Evolutionary conservation across 1,284 basidiomycete genomes (phyloP).

Genomic region (Ganoderma boninense): DNA sequence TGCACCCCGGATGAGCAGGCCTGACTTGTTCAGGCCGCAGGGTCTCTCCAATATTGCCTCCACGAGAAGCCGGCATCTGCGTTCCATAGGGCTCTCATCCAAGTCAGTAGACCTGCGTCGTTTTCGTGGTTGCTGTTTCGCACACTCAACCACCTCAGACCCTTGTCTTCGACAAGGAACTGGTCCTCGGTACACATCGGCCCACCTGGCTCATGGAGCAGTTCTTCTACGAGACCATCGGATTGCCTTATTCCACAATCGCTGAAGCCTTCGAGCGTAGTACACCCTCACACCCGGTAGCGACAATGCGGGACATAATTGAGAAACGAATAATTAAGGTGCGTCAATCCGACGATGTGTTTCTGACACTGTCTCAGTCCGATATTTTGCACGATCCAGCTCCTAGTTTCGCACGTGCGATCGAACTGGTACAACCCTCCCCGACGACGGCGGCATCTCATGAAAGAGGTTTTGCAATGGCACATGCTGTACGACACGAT

Average conservation of each 20-base stretch:
- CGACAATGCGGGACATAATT: conserved; percentile 51
- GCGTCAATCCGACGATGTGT: conserved; percentile 19
- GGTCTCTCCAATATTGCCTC: conserved; percentile 55
- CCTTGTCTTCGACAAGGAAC: conserved; percentile 64
- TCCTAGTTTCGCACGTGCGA: conserved; percentile 63
- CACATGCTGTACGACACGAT: conserved; percentile 63
- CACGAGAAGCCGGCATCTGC: conserved; percentile 52
- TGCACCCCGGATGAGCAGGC: background rate
- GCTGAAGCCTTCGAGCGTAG: conserved; percentile 46
- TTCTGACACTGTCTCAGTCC: background rate
- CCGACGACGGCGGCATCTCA: conserved; percentile 67
- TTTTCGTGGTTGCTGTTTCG: background rate
- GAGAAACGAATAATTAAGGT: conserved; percentile 66
- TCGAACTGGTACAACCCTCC: conserved; percentile 74
- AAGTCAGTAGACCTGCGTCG: conserved; percentile 48
- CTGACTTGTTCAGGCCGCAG: conserved; percentile 52
- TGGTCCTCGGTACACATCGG: conserved; percentile 60
- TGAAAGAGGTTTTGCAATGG: conserved; percentile 71
- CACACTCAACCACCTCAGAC: conserved; percentile 48
- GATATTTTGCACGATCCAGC: conserved; percentile 47
- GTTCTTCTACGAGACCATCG: conserved; percentile 73
- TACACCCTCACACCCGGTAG: conserved; percentile 45
- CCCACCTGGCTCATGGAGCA: conserved; percentile 65
- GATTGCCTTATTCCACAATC: conserved; percentile 57
- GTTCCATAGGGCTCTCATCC: conserved; percentile 68